phyloP scores from a whole-genome alignment of 805 yeast genomes.

The Cyberlindnera samutprakarnensis region DNA sequence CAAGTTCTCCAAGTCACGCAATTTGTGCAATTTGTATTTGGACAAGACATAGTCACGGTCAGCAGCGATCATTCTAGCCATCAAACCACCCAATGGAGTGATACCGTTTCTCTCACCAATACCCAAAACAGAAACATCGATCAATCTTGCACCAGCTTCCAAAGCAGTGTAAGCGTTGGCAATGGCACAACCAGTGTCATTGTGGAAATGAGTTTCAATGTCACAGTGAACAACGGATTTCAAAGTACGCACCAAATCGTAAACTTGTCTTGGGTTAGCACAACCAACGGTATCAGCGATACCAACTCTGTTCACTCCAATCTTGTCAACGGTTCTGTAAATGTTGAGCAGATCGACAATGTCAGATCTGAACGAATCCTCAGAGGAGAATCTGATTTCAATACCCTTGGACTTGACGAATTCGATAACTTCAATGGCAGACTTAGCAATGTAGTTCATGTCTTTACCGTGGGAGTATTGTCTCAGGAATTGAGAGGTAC shows the following conservation, averaged over 20 bases:
- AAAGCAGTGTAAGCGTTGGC: slow-evolving; percentile 97
- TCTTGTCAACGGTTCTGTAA: slow-evolving; percentile 92
- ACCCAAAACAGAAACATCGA: slow-evolving; percentile 93
- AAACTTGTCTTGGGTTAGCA: slow-evolving; percentile 98
- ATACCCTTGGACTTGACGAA: slow-evolving; percentile 95
- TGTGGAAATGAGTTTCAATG: slow-evolving; percentile 97
- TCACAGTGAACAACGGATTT: slow-evolving; percentile 93
- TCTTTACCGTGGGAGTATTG: slow-evolving; percentile 97
- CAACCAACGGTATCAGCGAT: slow-evolving; percentile 99
- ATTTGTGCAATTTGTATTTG: slow-evolving; percentile 91
- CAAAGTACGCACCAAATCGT: slow-evolving; percentile 90
- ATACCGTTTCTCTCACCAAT: slow-evolving; percentile 99
- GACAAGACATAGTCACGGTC: slow-evolving; percentile 92
- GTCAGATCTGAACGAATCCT: slow-evolving; percentile 96
- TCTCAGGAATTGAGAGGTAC: slow-evolving; percentile 92
- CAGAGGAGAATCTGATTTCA: slow-evolving; percentile 94
- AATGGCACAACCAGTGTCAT: slow-evolving; percentile 98
- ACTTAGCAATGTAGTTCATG: slow-evolving; percentile 94
- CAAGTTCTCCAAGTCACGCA: slow-evolving; percentile 90
- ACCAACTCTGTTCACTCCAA: slow-evolving; percentile 98
- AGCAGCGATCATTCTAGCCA: slow-evolving; percentile 99
- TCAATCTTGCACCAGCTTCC: slow-evolving; percentile 94
- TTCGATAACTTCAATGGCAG: slow-evolving; percentile 95
- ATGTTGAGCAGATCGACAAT: slow-evolving; percentile 91
- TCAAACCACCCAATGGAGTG: slow-evolving; percentile 93